Base-by-base conservation (phyloP, 1,139 yeast species). In the Sugiyamaella castrensis region DNA sequence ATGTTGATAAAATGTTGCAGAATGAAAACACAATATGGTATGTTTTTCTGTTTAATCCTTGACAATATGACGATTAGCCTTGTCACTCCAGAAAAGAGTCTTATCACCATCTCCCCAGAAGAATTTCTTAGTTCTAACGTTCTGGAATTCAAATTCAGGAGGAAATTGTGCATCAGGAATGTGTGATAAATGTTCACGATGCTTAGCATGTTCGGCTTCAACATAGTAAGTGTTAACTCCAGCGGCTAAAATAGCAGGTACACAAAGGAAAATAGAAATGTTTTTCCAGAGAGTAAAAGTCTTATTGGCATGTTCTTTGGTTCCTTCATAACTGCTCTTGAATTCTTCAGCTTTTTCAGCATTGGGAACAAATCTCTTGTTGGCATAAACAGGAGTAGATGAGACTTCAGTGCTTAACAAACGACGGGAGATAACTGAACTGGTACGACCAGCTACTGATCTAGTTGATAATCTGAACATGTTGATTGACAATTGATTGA, bases 101-200 rank as follows among this genome's bases (percentile, higher is more conserved):
- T 87, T 83, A 78, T 89, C 96, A 68, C 98, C 98, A 69, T 92
- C 91, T 67, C 98, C 98, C 98, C 98, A 92, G 84, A 88, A 91
- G 80, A 80, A 71, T 56, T 86, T 84, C 72, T 81, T 84, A 66
- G 71, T 70, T 81, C 98, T 87, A 64, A 88, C 71, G 79, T 92
- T 91, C 77, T 84, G 91, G 80, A 82, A 92, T 59, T 83, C 92
- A 75, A 87, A 87, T 72, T 85, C 94, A 56, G 72, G 75, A 64
- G 96, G 97, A 89, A 95, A 86, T 70, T 89, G 95, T 60, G 84
- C 94, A 69, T 89, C 97, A 40, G 71, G 63, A 34, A 64, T 60
- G 54, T 87, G 75, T 65, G 86, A 87, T 64, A 79, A 72, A 73
- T 91, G 97, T 68, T 79, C 79, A 73, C 96, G 81, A 78, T 91